A percentile compares a stretch with the other conserved stretches of the same genome.
phyloP scores from a whole-genome alignment of 768 basidiomycete species.

The Paxillus involutus region DNA sequence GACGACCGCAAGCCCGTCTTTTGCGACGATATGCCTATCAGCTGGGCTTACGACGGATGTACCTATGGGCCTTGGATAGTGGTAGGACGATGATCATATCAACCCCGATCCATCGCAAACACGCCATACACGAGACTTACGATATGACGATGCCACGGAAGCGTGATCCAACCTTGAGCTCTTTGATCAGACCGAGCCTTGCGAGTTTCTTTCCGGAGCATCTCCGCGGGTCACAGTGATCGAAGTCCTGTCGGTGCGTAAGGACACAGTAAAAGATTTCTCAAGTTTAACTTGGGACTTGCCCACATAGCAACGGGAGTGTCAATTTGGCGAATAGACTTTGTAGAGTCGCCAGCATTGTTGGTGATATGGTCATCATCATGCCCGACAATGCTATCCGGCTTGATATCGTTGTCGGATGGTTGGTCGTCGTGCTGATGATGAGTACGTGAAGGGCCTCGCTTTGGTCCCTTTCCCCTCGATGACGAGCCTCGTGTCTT shows the following conservation, averaged over 20 bases:
- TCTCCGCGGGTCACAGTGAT: conserved; percentile 91
- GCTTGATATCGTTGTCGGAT: neutral
- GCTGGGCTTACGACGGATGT: conserved; percentile 75
- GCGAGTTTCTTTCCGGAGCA: conserved; percentile 91
- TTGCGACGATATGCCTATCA: conserved; percentile 76
- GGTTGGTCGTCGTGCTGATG: neutral
- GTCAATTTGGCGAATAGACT: conserved; percentile 33
- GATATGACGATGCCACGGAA: conserved; percentile 94
- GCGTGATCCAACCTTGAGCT: conserved; percentile 78
- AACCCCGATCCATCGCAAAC: neutral
- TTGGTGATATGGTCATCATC: neutral
- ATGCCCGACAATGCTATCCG: neutral
- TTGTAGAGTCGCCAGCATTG: neutral
- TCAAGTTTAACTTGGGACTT: conserved; percentile 31
- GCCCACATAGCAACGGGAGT: conserved; percentile 98
- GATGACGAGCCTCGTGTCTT: conserved; percentile 3
- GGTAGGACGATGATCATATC: neutral
- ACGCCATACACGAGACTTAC: conserved; percentile 48
- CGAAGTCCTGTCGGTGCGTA: conserved; percentile 70
- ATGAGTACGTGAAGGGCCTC: neutral
- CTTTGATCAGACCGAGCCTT: conserved; percentile 79
- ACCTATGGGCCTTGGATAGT: conserved; percentile 70
- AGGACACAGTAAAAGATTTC: neutral
- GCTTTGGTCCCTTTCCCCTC: neutral
- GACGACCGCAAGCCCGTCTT: conserved; percentile 88